Evolutionary conservation across 371 early-diverging fungal species (phyloP), one percentile per base, ranked within the genome.

Genomic region (Enterospora canceri): DNA sequence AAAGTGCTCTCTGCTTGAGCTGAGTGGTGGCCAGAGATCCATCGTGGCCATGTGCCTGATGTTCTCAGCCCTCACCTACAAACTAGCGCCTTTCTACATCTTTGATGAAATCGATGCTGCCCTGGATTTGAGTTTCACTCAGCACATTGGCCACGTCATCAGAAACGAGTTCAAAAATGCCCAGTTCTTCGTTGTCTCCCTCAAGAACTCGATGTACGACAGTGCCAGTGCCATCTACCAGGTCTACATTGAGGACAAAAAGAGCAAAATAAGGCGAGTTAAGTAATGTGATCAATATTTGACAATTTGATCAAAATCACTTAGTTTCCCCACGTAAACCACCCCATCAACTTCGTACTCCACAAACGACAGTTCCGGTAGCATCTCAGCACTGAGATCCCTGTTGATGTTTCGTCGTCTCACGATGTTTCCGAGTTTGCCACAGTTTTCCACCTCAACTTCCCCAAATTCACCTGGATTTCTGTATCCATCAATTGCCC

Each of bases 171-270:
- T 97, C 83, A 88, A 87, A 65, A 91, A 89, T 19, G 89, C 94
- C 0, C 99, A 99, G 79, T 97, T 99, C 78, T 88, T 99, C 49
- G 88, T 97, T 1, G 96, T 99, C 1, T 92, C 92, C 23, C 83
- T 99, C n/a, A 99, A 97, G 79, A 96, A 96, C 75, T 97, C 94
- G 59, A 94, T 99, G 96, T 97, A 92, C 80, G 90, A 90, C 72
- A 95, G 94, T 77, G 99, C 99, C 65, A 93, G 96, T 72, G 91
- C 90, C 0, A 82, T 99, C 18, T 97, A 92, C 83, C 84, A 88
- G 58, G 88, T 96, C 0, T 86, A 87, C 67, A 92, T 97, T 77
- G 81, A 88, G 57, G 94, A 97, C 72, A 94, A 96, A 31, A 90
- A 89, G 23, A 91, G 94, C 12, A 86, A 87, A 32, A 92, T 98